Percentiles rank a stretch among this genome's conserved stretches.
Evolutionary conservation across 164 flowering plant genomes (phyloP).

Genomic region (Buxus sempervirens): DNA sequence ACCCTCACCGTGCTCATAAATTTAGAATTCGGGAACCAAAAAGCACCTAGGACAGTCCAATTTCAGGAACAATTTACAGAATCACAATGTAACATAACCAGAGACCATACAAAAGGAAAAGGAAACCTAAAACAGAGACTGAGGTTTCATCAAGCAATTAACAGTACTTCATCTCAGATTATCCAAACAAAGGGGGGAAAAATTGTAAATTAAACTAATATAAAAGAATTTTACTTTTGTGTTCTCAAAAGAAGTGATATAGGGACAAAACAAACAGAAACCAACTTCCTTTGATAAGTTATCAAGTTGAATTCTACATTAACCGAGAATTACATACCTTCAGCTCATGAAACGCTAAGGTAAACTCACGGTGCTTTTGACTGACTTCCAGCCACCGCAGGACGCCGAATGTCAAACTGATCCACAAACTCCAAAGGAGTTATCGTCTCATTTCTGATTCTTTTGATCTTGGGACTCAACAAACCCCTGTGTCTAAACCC

Average conservation of each 20-base stretch:
- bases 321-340: constrained; percentile 34
- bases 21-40: too few relatives aligned
- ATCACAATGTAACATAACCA: background rate
- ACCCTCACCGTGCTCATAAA: too few relatives aligned
- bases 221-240: constrained; percentile 37
- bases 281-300: constrained; percentile 20
- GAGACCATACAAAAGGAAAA: background rate
- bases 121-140: constrained; percentile 1
- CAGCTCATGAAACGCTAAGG: constrained; percentile 17
- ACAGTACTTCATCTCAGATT: constrained; percentile 10
- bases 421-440: constrained; percentile 64
- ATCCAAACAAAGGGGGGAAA: constrained; percentile 8
- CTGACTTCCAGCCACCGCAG: constrained; percentile 24
- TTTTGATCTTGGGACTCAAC: constrained; percentile 76
- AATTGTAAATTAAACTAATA: constrained; percentile 9
- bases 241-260: constrained; percentile 18
- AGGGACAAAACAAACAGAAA: constrained; percentile 19
- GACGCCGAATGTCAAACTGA: constrained; percentile 59
- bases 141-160: background rate
- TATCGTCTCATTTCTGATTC: constrained; percentile 73
- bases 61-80: too few relatives aligned
- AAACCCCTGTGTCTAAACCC: constrained; percentile 84
- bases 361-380: constrained; percentile 28
- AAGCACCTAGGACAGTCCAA: too few relatives aligned
- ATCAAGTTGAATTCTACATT: constrained; percentile 26